Percentiles rank a stretch among this genome's conserved stretches.
phyloP scores from a whole-genome alignment of 2,329 filamentous ascomycete species.

The Hawksworthiomyces lignivorus region DNA sequence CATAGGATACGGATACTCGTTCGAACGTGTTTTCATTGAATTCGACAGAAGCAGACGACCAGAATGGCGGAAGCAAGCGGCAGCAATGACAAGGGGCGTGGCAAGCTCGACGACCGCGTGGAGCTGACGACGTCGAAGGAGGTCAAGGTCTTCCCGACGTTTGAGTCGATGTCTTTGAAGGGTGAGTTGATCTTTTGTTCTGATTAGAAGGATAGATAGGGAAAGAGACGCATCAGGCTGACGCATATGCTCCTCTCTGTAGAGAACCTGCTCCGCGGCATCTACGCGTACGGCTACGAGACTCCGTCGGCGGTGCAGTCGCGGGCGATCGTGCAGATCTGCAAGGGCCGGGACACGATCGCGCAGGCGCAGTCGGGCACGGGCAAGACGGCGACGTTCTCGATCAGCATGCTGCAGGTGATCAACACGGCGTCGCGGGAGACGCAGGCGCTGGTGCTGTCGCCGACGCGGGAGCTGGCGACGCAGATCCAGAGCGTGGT shows the following conservation, averaged over 20 bases:
- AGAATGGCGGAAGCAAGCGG: constrained; percentile 69
- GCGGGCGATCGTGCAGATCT: constrained; percentile 95
- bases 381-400: constrained; percentile 94
- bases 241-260: too few relatives aligned
- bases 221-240: too few relatives aligned
- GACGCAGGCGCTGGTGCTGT: constrained; percentile 90
- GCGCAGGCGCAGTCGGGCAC: constrained; percentile 96
- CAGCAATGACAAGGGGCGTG: constrained; percentile 39
- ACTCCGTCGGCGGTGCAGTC: constrained; percentile 97
- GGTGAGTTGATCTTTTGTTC: constrained; percentile 31
- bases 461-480: constrained; percentile 90
- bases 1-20: too few relatives aligned
- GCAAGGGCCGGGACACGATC: constrained; percentile 97
- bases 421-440: constrained; percentile 90
- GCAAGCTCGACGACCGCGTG: constrained; percentile 89
- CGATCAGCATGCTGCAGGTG: constrained; percentile 91
- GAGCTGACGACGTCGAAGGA: constrained; percentile 98
- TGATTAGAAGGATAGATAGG: too few relatives aligned
- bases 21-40: too few relatives aligned
- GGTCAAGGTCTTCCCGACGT: constrained; percentile 88
- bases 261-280: constrained; percentile 91
- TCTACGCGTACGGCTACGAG: constrained; percentile 98
- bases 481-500: constrained; percentile 98
- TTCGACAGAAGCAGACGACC: too few relatives aligned
- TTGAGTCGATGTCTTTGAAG: constrained; percentile 95